Evolutionary conservation across 73 alveolate genomes (phyloP), one percentile per base, ranked within the genome.

Genomic region (Paramecium octaurelia): DNA sequence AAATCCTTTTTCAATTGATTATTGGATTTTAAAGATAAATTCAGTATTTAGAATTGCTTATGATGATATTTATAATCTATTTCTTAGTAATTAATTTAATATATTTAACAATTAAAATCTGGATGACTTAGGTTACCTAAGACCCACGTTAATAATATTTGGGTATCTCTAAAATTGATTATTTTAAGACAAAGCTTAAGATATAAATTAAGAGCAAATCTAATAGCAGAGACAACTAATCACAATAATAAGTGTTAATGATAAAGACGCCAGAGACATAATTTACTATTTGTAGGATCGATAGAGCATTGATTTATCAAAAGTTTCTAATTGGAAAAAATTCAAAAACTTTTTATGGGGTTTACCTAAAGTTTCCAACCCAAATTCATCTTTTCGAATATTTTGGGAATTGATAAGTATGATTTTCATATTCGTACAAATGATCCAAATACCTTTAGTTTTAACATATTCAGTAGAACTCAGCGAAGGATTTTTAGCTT

Each of bases 391-490:
- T 11, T 84, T 92, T 75, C 68, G 94, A 89, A 86, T 95, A 11
- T 54, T 69, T 20, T 96, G 99, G 99, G 98, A 95, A 59, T 29
- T 91, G 35, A 86, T 91, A 58, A 85, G 85, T 57, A 83, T 84
- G 84, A 29, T 83, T 8, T 91, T 91, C 34, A 80, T 91, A 16
- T 70, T 96, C 96, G 1, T 60, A 59, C 57, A 80, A 50, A 73
- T 46, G 70, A 84, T 71, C 44, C 92, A 89, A 12, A 85, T 80
- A 27, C 90, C 92, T 7, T 36, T 31, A 21, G 80, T 92, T 34
- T 48, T 86, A 24, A 20, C 76, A 9, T 80, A 80, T 46, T 80
- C 43, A 18, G 75, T 80, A 23, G 91, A 80, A 80, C 31, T 73
- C 8, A 43, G 46, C 16, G 54, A 40, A 35, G 87, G 87, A 18